phyloP scores from a whole-genome alignment of 2,329 filamentous ascomycete genomes.

The Fusarium caatingaense region DNA sequence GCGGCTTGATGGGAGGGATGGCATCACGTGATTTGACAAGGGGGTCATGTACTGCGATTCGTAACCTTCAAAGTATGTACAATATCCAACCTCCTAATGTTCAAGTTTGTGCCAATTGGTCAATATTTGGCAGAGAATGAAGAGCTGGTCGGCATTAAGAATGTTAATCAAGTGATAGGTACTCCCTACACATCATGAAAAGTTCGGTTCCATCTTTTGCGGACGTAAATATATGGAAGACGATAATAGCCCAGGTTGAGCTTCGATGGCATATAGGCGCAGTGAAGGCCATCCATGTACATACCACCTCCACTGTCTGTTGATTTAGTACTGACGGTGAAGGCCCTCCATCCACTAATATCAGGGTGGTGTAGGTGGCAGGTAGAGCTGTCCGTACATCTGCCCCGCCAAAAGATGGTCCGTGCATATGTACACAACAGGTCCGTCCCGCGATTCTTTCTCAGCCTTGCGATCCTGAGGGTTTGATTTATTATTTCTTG shows the following conservation, averaged over 20 bases:
- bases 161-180: neutral
- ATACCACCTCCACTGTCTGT: neutral
- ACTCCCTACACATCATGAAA: neutral
- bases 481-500: conserved; percentile 14
- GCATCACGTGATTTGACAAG: conserved; percentile 50
- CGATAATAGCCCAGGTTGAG: neutral
- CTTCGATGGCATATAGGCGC: too few relatives aligned
- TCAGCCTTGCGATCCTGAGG: conserved; percentile 42
- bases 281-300: neutral
- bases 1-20: conserved; percentile 32
- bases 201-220: neutral
- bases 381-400: conserved; percentile 34
- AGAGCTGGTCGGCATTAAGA: neutral
- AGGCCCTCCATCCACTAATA: neutral
- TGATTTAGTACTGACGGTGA: neutral
- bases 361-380: neutral
- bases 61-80: neutral
- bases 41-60: conserved; percentile 11
- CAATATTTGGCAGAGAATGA: neutral
- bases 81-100: neutral
- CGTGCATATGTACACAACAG: conserved; percentile 30
- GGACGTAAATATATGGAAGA: neutral
- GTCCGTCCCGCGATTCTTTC: conserved; percentile 41
- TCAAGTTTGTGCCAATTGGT: neutral
- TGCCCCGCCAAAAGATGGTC: conserved; percentile 42